These are phyloP conservation scores for Gossypium herbaceum DNA, from an alignment of 345 rosid species.

Conservation along the genomic window DNA sequence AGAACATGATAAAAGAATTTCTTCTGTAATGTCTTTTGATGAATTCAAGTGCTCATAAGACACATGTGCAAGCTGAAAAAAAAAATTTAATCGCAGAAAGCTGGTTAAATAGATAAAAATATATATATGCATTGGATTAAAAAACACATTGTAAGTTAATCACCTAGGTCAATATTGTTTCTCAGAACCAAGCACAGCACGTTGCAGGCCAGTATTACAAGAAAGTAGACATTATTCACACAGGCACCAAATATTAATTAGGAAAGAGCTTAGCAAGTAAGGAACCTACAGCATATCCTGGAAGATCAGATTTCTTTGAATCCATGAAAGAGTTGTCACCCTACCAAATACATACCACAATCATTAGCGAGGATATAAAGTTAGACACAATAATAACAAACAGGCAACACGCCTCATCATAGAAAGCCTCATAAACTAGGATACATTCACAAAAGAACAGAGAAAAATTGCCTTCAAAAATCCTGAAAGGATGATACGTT, in stretches of 20 bases:
- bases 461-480: neutral
- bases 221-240: neutral
- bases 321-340: conserved; percentile 29
- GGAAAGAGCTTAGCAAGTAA: neutral
- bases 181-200: neutral
- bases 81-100: neutral
- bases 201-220: neutral
- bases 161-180: neutral
- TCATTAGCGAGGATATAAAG: neutral
- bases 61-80: neutral
- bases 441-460: neutral
- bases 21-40: neutral
- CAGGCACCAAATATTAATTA: neutral
- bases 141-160: neutral
- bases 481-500: neutral
- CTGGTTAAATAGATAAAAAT: neutral
- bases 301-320: conserved; percentile 37
- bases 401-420: neutral
- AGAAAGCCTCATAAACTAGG: neutral
- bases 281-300: conserved; percentile 55
- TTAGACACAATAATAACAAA: neutral
- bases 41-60: neutral
- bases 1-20: neutral
- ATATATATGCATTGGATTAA: neutral
- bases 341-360: conserved; percentile 22